Base-by-base conservation (phyloP, 306 rosid species). In the Dicorynia guianensis region DNA sequence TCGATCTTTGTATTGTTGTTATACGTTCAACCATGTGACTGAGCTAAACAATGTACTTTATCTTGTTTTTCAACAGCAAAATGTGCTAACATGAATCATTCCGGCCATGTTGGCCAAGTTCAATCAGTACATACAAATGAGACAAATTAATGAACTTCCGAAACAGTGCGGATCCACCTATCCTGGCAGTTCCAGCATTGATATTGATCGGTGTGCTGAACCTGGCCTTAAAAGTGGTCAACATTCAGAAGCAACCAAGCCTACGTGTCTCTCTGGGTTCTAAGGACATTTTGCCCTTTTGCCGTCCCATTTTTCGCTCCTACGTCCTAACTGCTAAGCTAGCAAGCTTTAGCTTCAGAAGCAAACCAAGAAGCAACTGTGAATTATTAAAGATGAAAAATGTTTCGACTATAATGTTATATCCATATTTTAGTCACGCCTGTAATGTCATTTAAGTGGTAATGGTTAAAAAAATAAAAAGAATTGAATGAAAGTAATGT, bases 91-190 rank as follows among this genome's bases (percentile, higher is more conserved):
- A 68, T 44, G 92, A 84, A 86, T 71, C 15, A 42, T 4, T 17
- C 76, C 84, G 44, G 3, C 4, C 8, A 78, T 73, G 1, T 5
- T 1, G 83, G 43, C 87, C 88, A 78, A 35, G 69, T 86, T 88
- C 90, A 89, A 63, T 20, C 0, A n/a, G 39, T 11, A 18, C 18
- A 46, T 6, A 1, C 15, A 35, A 36, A 38, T 11, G 13, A 25
- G 15, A 25, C 30, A 25, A 25, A 25, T 25, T 25, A 25, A 25
- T 25, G 30, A 1, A 53, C 4, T 39, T 1, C n/a, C 19, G 35
- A 17, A 33, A 5, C 7, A 18, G n/a, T 34, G 7, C 11, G 3
- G 10, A 40, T 39, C 19, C 6, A 13, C 14, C 30, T 62, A 30
- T 62, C 3, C 67, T 3, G 11, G 7, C 33, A 5, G 57, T 20